Evolutionary conservation across 192 early-diverging fungal genomes (phyloP).

Genomic region (Gryganskiella cystojenkinii): DNA sequence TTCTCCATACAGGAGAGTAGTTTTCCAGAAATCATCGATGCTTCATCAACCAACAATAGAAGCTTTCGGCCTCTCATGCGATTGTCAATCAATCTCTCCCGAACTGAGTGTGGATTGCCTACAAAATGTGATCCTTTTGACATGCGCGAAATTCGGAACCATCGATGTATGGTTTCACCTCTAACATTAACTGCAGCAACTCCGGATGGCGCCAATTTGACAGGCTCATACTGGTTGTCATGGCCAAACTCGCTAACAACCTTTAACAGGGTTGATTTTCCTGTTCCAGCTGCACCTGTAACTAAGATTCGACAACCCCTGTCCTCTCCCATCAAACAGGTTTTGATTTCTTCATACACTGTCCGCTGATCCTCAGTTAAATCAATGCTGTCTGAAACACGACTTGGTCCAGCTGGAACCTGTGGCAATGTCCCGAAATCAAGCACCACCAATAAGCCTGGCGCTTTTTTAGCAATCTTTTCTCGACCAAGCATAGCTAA

Average conservation of each 20-base stretch:
- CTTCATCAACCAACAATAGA: too few species aligned
- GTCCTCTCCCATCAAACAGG: not conserved
- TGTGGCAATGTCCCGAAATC: conserved; percentile 8
- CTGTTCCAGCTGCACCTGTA: conserved; percentile 28
- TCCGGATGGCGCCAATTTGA: conserved; percentile 8
- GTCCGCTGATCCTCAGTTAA: conserved; percentile 18
- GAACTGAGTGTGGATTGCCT: too few species aligned
- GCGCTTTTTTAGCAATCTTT: conserved; percentile 6
- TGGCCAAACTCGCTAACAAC: not conserved
- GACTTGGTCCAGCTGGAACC: not conserved
- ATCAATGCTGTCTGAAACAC: not conserved
- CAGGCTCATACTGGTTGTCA: conserved; percentile 1
- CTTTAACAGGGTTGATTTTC: conserved; percentile 13
- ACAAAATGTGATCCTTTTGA: too few species aligned
- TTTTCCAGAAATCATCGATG: too few species aligned
- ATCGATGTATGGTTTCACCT: conserved; percentile 17
- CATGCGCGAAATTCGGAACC: conserved; percentile 14
- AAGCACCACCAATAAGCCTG: conserved; percentile 9
- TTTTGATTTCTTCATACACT: conserved; percentile 3
- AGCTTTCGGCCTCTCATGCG: too few species aligned
- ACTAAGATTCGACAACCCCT: conserved; percentile 16
- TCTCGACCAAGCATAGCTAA: conserved; percentile 6
- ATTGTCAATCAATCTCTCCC: too few species aligned
- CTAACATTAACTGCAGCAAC: conserved; percentile 32
- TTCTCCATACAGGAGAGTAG: too few species aligned